phyloP scores from a whole-genome alignment of 306 rosid species.

The Lathyrus oleraceus region DNA sequence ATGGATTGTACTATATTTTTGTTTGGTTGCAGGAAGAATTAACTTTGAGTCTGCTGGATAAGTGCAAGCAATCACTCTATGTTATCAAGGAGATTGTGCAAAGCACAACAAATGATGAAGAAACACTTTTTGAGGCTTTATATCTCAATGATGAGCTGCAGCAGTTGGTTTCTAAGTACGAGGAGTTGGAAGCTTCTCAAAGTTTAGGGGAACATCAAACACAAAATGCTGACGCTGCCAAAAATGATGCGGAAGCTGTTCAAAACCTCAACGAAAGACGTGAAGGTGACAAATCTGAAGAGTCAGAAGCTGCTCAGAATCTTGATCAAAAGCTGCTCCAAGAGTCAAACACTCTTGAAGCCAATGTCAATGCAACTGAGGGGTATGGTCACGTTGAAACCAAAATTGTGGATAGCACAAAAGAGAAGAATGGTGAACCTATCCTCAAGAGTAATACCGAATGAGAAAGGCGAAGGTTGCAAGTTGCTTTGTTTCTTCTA shows the following conservation, averaged over 20 bases:
- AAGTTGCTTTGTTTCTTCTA: slow-evolving; percentile 28
- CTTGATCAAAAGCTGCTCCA: slow-evolving; percentile 34
- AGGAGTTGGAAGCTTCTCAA: slow-evolving; percentile 61
- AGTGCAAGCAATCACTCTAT: slow-evolving; percentile 69
- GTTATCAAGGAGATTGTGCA: slow-evolving; percentile 65
- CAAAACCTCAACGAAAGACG: slow-evolving; percentile 32
- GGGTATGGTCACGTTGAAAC: slow-evolving; percentile 36
- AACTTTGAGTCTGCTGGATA: slow-evolving; percentile 67
- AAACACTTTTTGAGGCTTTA: slow-evolving; percentile 74
- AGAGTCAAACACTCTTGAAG: slow-evolving; percentile 32
- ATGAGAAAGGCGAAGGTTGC: slow-evolving; percentile 34
- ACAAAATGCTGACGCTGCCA: slow-evolving; percentile 42
- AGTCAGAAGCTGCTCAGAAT: slow-evolving; percentile 38
- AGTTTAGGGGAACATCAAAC: slow-evolving; percentile 36
- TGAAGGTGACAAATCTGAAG: slow-evolving; percentile 29
- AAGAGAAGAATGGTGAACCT: slow-evolving; percentile 35
- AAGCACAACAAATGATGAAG: slow-evolving; percentile 72
- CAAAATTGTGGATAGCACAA: slow-evolving; percentile 31
- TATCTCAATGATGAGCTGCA: slow-evolving; percentile 81
- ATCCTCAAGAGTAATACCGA: slow-evolving; percentile 39
- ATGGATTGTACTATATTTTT: slow-evolving; percentile 29
- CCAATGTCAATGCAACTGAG: slow-evolving; percentile 39
- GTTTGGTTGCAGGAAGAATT: slow-evolving; percentile 64
- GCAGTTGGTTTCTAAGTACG: slow-evolving; percentile 62
- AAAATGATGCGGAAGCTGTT: slow-evolving; percentile 38